These are phyloP conservation scores for Ogataea kodamae DNA, from an alignment of 805 yeast species.

Conservation along the genomic window DNA sequence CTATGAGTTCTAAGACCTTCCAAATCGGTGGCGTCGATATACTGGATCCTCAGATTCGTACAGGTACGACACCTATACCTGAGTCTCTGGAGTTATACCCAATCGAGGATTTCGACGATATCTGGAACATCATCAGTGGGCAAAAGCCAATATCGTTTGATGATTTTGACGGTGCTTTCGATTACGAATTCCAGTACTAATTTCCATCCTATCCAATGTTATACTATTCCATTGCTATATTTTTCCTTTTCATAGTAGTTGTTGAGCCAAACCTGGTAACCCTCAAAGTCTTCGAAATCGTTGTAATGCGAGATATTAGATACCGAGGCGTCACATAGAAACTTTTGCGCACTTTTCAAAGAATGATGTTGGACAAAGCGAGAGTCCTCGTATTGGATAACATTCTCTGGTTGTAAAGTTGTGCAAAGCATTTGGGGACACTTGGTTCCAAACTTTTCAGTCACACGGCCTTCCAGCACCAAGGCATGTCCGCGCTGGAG, in stretches of 20 bases:
- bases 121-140: conserved; percentile 23
- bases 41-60: too few species aligned
- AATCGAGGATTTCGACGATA: conserved; percentile 15
- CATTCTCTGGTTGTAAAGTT: conserved; percentile 26
- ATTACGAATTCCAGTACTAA: conserved; percentile 8
- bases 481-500: conserved; percentile 38
- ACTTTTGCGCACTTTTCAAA: conserved; percentile 14
- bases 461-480: conserved; percentile 39
- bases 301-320: conserved; percentile 7
- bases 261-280: conserved; percentile 26
- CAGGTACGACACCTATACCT: too few species aligned
- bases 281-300: conserved; percentile 22
- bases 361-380: conserved; percentile 17
- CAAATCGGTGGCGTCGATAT: conserved; percentile 18
- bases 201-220: not conserved
- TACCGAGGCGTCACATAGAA: conserved; percentile 13
- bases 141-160: conserved; percentile 15
- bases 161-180: conserved; percentile 13
- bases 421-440: conserved; percentile 20
- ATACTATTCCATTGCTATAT: not conserved
- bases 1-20: conserved; percentile 3
- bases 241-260: conserved; percentile 10
- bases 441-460: conserved; percentile 40
- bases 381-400: conserved; percentile 25
- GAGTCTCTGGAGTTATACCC: too few species aligned